Conservation (phyloP, 495 filamentous ascomycete genomes). For the Xanthoparmelia taractica region DNA sequence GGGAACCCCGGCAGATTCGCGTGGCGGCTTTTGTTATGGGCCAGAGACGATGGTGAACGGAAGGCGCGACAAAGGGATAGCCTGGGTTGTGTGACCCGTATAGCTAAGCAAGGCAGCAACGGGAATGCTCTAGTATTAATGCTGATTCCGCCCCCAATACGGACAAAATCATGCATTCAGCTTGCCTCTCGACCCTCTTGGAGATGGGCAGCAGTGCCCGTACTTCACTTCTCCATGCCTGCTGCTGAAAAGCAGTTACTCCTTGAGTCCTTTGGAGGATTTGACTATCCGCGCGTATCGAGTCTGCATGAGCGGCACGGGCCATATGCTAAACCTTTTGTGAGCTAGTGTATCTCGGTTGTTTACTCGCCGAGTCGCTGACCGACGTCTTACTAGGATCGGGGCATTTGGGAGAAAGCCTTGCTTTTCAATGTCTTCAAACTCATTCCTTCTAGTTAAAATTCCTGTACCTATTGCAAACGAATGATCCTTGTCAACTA, state of each 20-base stretch:
- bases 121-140: not conserved
- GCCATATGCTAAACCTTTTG: not conserved
- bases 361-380: not conserved
- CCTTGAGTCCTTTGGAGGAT: not conserved
- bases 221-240: not conserved
- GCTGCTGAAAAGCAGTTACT: not conserved
- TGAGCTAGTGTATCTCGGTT: not conserved
- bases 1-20: not conserved
- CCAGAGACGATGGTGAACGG: constrained; percentile 1
- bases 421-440: not conserved
- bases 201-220: constrained; percentile 9
- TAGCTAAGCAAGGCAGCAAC: not conserved
- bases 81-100: constrained; percentile 3
- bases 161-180: constrained; percentile 19
- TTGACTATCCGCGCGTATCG: not conserved
- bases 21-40: constrained; percentile 1
- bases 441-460: not conserved
- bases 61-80: constrained; percentile 3
- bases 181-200: not conserved
- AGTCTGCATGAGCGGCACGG: not conserved
- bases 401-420: too few relatives aligned
- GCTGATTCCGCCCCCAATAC: constrained; percentile 13
- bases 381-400: not conserved
- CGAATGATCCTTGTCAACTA: not conserved
- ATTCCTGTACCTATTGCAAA: not conserved